Conservation (phyloP, 1,139 yeast genomes). For the Pichia norvegensis region DNA sequence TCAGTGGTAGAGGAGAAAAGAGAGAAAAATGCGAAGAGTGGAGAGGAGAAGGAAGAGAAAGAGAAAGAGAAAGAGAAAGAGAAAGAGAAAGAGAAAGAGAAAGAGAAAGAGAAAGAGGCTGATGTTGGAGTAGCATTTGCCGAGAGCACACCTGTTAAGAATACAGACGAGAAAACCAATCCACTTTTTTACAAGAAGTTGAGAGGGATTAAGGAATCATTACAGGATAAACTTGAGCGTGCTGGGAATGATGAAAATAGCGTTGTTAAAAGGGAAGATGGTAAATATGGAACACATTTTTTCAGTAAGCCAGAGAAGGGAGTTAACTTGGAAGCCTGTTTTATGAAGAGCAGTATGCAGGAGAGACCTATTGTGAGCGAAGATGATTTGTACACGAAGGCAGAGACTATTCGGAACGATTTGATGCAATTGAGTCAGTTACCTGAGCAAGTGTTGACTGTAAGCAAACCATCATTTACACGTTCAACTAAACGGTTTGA, state of each 20-base stretch:
- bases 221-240: constrained; percentile 12
- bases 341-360: constrained; percentile 18
- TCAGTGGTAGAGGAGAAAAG: too few relatives aligned
- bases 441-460: not conserved
- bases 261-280: not conserved
- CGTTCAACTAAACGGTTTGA: constrained; percentile 21
- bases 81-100: not conserved
- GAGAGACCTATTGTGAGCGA: not conserved
- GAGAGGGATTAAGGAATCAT: constrained; percentile 3
- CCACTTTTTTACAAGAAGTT: constrained; percentile 14
- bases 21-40: constrained; percentile 1
- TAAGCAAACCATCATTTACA: constrained; percentile 14
- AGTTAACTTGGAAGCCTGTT: constrained; percentile 20
- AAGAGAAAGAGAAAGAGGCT: not conserved
- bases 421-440: not conserved
- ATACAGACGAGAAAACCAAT: not conserved
- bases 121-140: constrained; percentile 4
- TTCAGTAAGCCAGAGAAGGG: constrained; percentile 9
- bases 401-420: not conserved
- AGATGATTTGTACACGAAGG: not conserved
- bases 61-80: not conserved
- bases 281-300: constrained; percentile 26
- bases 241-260: constrained; percentile 2
- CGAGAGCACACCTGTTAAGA: constrained; percentile 18
- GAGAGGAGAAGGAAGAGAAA: too few relatives aligned